Percentiles rank a stretch among this genome's conserved stretches.
Conservation (phyloP, 352 stramenopile genomes). For the Phytophthora citricola region DNA sequence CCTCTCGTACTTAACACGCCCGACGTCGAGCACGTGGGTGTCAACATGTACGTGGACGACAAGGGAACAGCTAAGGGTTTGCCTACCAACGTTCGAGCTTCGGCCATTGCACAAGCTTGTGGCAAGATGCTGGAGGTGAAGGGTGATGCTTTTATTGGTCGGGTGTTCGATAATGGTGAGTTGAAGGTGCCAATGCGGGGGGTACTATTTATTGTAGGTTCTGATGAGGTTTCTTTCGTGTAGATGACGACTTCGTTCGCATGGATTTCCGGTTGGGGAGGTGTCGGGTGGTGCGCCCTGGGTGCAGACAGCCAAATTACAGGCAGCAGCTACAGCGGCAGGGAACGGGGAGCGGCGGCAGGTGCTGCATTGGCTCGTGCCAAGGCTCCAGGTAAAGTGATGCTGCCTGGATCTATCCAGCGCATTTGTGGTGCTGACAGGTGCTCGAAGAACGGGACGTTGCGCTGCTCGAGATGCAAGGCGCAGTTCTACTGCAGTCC, state of each 20-base stretch:
- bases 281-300: conserved; percentile 70
- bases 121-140: conserved; percentile 87
- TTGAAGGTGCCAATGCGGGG: background rate
- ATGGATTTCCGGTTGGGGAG: conserved; percentile 82
- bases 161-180: conserved; percentile 88
- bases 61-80: conserved; percentile 89
- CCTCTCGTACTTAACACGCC: conserved; percentile 86
- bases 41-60: conserved; percentile 93
- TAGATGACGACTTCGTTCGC: conserved; percentile 86
- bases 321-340: conserved; percentile 39
- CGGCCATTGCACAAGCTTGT: conserved; percentile 81
- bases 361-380: conserved; percentile 28
- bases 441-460: conserved; percentile 72
- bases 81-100: conserved; percentile 79
- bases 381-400: conserved; percentile 39
- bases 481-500: conserved; percentile 85
- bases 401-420: conserved; percentile 43
- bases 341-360: conserved; percentile 37
- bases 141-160: conserved; percentile 89
- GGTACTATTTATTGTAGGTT: background rate
- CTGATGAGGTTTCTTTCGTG: conserved; percentile 14
- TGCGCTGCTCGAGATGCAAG: conserved; percentile 87
- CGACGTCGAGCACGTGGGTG: conserved; percentile 68
- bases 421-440: conserved; percentile 71
- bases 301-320: conserved; percentile 69